These are phyloP conservation scores for Coprinopsis marcescibilis DNA, from an alignment of 768 basidiomycete species.

Conservation along the genomic window DNA sequence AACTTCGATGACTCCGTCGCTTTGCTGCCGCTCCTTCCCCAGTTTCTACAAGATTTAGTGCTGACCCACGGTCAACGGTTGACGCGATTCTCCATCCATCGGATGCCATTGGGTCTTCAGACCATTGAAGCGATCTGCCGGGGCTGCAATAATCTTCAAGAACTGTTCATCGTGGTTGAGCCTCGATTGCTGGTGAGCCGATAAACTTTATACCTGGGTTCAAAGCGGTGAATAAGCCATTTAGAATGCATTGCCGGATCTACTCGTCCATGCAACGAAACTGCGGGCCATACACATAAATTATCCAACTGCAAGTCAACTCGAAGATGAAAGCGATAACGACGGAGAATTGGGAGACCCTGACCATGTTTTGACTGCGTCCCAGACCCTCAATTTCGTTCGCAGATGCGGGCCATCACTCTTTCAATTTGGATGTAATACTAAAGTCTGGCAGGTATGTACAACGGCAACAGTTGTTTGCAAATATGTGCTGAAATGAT, in stretches of 20 bases:
- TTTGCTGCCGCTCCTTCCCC: not conserved
- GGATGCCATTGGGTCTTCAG: constrained; percentile 49
- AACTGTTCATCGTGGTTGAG: constrained; percentile 58
- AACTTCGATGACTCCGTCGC: not conserved
- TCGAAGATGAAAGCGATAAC: constrained; percentile 14
- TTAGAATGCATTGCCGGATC: constrained; percentile 36
- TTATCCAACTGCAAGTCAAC: constrained; percentile 30
- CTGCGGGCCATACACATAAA: constrained; percentile 61
- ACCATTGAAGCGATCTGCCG: constrained; percentile 50
- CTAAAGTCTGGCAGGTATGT: constrained; percentile 64
- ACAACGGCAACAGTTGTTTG: not conserved
- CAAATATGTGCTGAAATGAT: constrained; percentile 6
- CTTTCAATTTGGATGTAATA: constrained; percentile 61
- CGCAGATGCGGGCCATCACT: constrained; percentile 46
- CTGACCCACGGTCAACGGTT: constrained; percentile 46
- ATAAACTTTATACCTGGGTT: not conserved
- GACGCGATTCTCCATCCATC: constrained; percentile 54
- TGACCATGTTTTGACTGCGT: constrained; percentile 24
- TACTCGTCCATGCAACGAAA: constrained; percentile 37
- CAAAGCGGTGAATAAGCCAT: not conserved
- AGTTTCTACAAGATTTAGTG: constrained; percentile 49
- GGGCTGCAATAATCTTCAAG: constrained; percentile 47
- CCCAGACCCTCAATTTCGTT: constrained; percentile 40
- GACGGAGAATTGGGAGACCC: not conserved
- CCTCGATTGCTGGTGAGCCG: constrained; percentile 39